A percentile compares a stretch with the other conserved stretches of the same genome.
Conservation (phyloP, 1,139 yeast genomes). For the Zygosaccharomyces sapae region DNA sequence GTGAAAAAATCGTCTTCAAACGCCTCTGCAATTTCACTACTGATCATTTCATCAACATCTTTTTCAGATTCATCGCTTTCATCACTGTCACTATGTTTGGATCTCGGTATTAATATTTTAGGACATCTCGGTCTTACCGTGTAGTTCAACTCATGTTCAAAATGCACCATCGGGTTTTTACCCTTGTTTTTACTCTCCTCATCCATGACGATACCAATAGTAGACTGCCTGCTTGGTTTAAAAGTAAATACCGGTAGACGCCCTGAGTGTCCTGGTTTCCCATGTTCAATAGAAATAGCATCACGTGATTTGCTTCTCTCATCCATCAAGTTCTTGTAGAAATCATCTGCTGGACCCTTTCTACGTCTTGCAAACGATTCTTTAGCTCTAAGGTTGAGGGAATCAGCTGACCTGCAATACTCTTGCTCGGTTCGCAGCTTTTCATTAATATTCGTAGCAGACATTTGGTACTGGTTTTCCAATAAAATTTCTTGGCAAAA, state of each 20-base stretch:
- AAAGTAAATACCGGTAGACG: not conserved
- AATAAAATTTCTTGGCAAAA: not conserved
- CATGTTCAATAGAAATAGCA: not conserved
- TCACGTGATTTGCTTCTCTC: not conserved
- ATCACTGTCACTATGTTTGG: too few relatives aligned
- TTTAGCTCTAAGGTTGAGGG: too few relatives aligned
- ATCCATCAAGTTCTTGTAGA: not conserved
- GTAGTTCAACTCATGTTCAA: conserved; percentile 17
- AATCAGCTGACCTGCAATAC: not conserved
- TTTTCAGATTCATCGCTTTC: not conserved
- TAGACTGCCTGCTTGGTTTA: not conserved
- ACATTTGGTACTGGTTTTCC: not conserved
- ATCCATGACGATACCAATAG: not conserved
- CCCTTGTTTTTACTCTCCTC: not conserved
- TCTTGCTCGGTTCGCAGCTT: not conserved
- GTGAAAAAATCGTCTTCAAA: conserved; percentile 16
- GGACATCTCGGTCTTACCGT: conserved; percentile 13
- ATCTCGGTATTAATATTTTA: too few relatives aligned
- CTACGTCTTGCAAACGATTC: not conserved
- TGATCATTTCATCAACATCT: conserved; percentile 6
- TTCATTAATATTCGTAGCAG: not conserved
- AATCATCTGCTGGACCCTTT: conserved; percentile 3
- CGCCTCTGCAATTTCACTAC: conserved; percentile 15
- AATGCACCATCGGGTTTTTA: conserved; percentile 19
- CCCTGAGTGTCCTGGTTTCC: not conserved